Evolutionary conservation across 805 yeast genomes (phyloP).

Genomic region (Teunomyces barrocoloradensis): DNA sequence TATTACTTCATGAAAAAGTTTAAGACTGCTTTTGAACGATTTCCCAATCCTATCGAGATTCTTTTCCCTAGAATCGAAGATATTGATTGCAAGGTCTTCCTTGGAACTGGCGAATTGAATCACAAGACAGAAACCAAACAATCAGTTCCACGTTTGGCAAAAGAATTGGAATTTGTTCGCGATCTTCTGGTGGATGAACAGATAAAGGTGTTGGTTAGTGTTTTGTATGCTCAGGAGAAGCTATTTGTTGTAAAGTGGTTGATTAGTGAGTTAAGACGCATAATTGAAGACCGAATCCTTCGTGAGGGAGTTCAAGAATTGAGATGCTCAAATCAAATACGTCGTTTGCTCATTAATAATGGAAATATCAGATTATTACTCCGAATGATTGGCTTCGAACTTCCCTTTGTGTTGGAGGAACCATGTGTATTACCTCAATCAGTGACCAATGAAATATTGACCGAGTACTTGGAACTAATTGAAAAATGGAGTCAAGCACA

Average conservation of each 20-base stretch:
- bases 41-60: conserved; percentile 63
- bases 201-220: conserved; percentile 49
- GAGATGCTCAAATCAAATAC: conserved; percentile 13
- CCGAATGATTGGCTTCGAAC: conserved; percentile 42
- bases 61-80: conserved; percentile 59
- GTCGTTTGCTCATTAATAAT: conserved; percentile 42
- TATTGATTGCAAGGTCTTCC: conserved; percentile 46
- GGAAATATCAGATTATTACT: conserved; percentile 47
- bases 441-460: conserved; percentile 29
- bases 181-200: conserved; percentile 42
- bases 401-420: conserved; percentile 41
- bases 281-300: conserved; percentile 21
- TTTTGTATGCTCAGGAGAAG: conserved; percentile 46
- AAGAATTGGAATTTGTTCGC: conserved; percentile 32
- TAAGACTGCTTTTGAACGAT: conserved; percentile 44
- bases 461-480: conserved; percentile 34
- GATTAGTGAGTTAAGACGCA: conserved; percentile 31
- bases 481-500: conserved; percentile 41
- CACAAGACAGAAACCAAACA: conserved; percentile 17
- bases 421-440: conserved; percentile 36
- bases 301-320: conserved; percentile 7
- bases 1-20: conserved; percentile 61
- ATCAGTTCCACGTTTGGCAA: conserved; percentile 29
- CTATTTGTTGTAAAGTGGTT: conserved; percentile 44
- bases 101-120: conserved; percentile 57